These are phyloP conservation scores for Talaromyces piceae DNA, from an alignment of 2,329 filamentous ascomycete genomes.

Conservation along the genomic window DNA sequence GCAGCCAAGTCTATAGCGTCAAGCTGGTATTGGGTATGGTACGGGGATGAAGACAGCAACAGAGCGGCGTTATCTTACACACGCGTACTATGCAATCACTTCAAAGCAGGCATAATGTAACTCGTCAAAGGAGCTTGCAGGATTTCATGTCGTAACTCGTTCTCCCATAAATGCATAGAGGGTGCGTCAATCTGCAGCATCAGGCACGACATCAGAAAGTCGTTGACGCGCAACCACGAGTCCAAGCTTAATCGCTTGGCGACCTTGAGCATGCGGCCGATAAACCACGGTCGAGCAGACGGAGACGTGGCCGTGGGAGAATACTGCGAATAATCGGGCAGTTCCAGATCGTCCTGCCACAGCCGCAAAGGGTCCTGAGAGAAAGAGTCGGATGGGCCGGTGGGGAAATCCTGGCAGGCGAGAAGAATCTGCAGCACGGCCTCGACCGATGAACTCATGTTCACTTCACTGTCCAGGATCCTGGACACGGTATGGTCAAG, in stretches of 20 bases:
- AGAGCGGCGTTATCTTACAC: background rate
- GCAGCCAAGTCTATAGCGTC: too few relatives aligned
- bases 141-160: constrained; percentile 29
- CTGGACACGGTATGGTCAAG: constrained; percentile 25
- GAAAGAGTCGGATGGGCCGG: background rate
- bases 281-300: constrained; percentile 32
- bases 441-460: constrained; percentile 31
- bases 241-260: constrained; percentile 27
- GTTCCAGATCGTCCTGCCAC: background rate
- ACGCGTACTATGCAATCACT: background rate
- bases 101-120: constrained; percentile 20
- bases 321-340: constrained; percentile 24
- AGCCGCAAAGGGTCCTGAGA: background rate
- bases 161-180: constrained; percentile 23
- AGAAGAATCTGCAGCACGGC: constrained; percentile 34
- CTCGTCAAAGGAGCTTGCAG: constrained; percentile 29
- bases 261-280: constrained; percentile 34
- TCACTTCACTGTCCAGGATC: constrained; percentile 28
- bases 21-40: background rate
- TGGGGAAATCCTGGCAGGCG: constrained; percentile 25
- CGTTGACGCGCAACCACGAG: constrained; percentile 29
- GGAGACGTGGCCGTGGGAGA: constrained; percentile 18
- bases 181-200: constrained; percentile 21
- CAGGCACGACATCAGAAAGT: constrained; percentile 30
- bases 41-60: background rate